phyloP scores from a whole-genome alignment of 768 basidiomycete genomes.

The Boletellus ananiceps region DNA sequence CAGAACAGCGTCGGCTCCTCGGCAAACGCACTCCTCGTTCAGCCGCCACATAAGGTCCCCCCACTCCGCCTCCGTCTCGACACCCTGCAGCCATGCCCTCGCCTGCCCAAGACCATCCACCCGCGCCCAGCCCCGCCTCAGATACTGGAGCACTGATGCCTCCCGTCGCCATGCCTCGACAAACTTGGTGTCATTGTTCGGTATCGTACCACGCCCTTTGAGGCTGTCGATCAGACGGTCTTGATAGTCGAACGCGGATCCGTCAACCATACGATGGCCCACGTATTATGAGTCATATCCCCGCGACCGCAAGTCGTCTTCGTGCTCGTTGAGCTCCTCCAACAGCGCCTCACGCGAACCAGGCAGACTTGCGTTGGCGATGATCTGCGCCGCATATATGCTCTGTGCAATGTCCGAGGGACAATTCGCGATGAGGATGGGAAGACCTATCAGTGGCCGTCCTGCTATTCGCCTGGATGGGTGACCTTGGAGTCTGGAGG shows the following conservation, averaged over 20 bases:
- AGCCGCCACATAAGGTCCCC: constrained; percentile 43
- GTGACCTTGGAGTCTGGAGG: no score
- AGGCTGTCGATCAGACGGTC: constrained; percentile 24
- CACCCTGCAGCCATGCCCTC: constrained; percentile 42
- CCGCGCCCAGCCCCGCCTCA: constrained; percentile 42
- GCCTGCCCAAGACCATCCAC: constrained; percentile 39
- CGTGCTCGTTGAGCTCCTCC: not conserved
- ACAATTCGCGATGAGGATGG: constrained; percentile 44
- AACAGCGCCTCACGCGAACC: constrained; percentile 28
- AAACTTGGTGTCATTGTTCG: constrained; percentile 35
- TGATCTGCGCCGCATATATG: constrained; percentile 41
- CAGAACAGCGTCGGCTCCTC: constrained; percentile 6
- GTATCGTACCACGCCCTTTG: constrained; percentile 11
- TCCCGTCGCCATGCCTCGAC: constrained; percentile 49
- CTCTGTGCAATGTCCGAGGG: constrained; percentile 33
- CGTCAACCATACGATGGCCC: constrained; percentile 35
- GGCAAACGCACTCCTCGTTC: constrained; percentile 34
- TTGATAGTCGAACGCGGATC: constrained; percentile 36
- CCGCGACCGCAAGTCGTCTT: constrained; percentile 30
- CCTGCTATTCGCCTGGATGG: constrained; percentile 9
- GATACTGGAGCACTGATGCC: constrained; percentile 28
- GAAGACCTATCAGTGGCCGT: constrained; percentile 40
- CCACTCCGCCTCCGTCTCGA: constrained; percentile 51
- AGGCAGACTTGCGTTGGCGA: constrained; percentile 40
- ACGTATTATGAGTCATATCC: constrained; percentile 44